Percentiles rank a stretch among this genome's conserved stretches.
Conservation (phyloP, 345 rosid species). For the Lepidium africanum region DNA sequence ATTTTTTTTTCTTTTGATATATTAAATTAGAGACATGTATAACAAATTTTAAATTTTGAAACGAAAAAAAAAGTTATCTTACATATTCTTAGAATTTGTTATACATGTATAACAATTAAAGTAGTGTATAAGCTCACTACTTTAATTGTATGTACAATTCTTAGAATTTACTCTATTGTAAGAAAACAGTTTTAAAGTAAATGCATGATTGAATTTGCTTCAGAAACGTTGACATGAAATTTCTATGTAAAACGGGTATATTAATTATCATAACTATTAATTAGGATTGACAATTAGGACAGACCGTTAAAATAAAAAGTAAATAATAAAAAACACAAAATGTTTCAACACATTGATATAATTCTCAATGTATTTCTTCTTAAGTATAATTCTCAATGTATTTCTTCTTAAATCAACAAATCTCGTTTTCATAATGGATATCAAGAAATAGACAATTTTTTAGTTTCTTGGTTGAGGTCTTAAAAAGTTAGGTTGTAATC, state of each 20-base stretch:
- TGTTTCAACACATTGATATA: no score
- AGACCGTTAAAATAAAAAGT: no score
- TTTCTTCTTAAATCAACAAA: no score
- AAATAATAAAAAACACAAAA: no score
- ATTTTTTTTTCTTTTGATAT: no score
- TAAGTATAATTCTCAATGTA: no score
- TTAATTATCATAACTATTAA: neutral
- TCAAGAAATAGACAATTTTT: no score
- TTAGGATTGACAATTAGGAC: neutral
- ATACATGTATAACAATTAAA: no score
- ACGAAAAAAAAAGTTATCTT: neutral
- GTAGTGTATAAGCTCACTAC: no score
- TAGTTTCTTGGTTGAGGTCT: neutral
- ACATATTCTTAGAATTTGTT: no score
- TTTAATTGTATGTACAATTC: neutral
- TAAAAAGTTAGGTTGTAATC: neutral
- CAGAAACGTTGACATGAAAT: neutral
- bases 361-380: neutral
- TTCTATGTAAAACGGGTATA: neutral
- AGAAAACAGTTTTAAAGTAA: neutral
- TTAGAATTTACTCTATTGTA: neutral
- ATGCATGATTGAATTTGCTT: neutral
- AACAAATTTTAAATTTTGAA: neutral
- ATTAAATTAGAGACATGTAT: no score
- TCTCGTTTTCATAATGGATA: neutral